A percentile compares a stretch with the other conserved stretches of the same genome.
Evolutionary conservation across 2,329 filamentous ascomycete species (phyloP).

Genomic region (Alternaria brassicicola): DNA sequence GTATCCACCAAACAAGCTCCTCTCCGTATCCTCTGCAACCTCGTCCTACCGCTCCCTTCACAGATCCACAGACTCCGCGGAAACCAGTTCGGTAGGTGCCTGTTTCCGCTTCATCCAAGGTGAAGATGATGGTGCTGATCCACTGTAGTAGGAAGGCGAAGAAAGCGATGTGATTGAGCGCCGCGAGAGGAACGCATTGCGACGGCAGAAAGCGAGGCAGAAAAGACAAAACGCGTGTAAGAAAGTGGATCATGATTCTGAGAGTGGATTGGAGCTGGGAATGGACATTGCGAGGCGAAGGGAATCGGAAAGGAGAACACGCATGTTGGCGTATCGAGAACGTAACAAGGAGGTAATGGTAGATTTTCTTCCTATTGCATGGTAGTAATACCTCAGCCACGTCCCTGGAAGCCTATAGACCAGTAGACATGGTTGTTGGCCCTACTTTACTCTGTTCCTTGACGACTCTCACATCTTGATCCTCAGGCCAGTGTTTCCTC

Average conservation of each 20-base stretch:
- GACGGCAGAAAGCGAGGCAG: background rate
- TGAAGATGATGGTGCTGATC: background rate
- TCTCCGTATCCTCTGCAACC: background rate
- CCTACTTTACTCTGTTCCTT: background rate
- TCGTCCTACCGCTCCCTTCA: background rate
- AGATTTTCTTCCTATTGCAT: background rate
- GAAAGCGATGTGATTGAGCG: slow-evolving; percentile 5
- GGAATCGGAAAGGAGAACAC: background rate
- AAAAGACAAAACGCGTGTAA: background rate
- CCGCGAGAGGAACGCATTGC: background rate
- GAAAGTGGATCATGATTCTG: background rate
- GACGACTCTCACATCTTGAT: slow-evolving; percentile 34
- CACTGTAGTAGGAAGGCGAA: slow-evolving; percentile 1
- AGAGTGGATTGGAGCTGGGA: background rate
- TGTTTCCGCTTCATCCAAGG: background rate
- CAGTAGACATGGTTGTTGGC: background rate
- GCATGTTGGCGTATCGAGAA: background rate
- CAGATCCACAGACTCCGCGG: background rate
- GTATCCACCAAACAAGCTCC: background rate
- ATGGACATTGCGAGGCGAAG: background rate
- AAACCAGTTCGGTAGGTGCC: background rate
- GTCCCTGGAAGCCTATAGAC: background rate
- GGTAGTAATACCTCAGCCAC: background rate
- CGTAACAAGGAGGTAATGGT: background rate
- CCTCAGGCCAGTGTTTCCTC: slow-evolving; percentile 35